Evolutionary conservation across 352 stramenopile species (phyloP).

Genomic region (Blastocystis sp.): DNA sequence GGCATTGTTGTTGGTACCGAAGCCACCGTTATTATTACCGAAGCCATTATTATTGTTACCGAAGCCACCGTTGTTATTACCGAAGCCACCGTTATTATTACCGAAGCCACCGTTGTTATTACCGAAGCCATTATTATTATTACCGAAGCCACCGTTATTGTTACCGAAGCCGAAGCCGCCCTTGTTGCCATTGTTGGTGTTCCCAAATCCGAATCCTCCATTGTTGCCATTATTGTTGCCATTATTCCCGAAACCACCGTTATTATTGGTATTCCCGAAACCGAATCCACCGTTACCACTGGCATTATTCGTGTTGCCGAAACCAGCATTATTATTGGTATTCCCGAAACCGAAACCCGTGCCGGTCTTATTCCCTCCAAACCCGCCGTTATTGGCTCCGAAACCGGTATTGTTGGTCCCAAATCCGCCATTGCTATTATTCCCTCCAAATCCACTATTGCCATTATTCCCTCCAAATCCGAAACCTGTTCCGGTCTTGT

Average conservation of each 20-base stretch:
- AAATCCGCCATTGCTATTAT: not conserved
- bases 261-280: not conserved
- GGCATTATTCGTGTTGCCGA: not conserved
- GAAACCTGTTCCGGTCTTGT: not conserved
- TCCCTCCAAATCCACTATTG: not conserved
- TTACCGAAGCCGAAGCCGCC: not conserved
- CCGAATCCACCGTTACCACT: not conserved
- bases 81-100: not conserved
- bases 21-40: not conserved
- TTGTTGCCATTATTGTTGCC: not conserved
- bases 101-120: not conserved
- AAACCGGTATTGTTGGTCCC: constrained; percentile 24
- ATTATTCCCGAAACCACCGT: not conserved
- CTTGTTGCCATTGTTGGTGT: not conserved
- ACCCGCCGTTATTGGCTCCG: not conserved
- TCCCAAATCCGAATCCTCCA: not conserved
- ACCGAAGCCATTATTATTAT: not conserved
- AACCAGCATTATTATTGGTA: not conserved
- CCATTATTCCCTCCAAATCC: not conserved
- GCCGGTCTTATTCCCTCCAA: not conserved
- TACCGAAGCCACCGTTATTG: not conserved
- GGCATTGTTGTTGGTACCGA: too few species aligned
- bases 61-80: not conserved
- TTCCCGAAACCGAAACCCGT: not conserved
- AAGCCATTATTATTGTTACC: not conserved